Evolutionary conservation across 129 eudicot genomes (phyloP), one percentile per base, ranked within the genome.

Genomic region (Cynara cardunculus): DNA sequence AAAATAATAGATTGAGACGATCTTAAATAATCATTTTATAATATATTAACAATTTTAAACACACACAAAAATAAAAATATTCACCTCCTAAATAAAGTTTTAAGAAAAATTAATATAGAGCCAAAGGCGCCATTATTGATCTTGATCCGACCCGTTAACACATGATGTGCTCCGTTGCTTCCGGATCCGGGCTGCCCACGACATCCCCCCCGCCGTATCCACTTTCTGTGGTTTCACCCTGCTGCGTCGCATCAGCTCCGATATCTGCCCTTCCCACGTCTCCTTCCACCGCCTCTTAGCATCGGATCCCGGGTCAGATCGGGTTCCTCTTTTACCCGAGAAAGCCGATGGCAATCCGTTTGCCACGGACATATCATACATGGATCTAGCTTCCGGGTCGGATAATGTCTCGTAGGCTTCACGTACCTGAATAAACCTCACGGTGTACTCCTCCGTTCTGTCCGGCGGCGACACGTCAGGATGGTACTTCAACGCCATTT

Each of bases 321-420:
- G n/a, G n/a, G 44, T 41, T 3, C 41, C 76, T 2, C 70, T 79
- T 27, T 62, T 77, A 27, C 86, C 80, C 24, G 86, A 75, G n/a
- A 87, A 89, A 8, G 56, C 81, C 14, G 75, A 11, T 16, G 18
- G 85, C 4, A 83, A 28, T 1, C 89, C 90, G n/a, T 74, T 69
- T 4, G 84, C 78, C 89, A 89, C 59, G 78, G 27, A 86, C 5
- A 86, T 82, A 72, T 90, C 94, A 49, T 90, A 88, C 5, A 81
- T 1, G 65, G 87, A 86, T 81, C 91, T 78, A 13, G 84, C 73
- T 22, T 75, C 84, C n/a, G 94, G 94, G 82, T 90, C 94, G 72
- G 91, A 88, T 53, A 90, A 74, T 3, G 94, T 90, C 78, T 90
- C 91, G 22, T 90, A 90, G 10, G 94, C 94, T 59, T 90, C 90